Evolutionary conservation across 768 basidiomycete genomes (phyloP).

Genomic region (Chalciporus pseudorubinellus): DNA sequence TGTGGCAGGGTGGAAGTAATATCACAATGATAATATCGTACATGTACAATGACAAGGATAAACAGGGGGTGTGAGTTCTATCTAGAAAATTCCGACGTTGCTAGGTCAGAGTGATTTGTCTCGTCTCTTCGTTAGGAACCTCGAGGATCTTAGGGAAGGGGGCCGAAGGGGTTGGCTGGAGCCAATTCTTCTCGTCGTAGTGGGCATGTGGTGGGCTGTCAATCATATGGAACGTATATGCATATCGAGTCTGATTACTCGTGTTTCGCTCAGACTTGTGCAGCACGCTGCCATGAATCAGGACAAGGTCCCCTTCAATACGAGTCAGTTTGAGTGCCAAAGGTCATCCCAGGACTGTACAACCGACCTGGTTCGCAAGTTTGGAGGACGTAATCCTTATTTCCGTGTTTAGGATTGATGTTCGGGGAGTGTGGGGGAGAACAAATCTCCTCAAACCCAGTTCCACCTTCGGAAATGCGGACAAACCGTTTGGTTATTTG

Average conservation of each 20-base stretch:
- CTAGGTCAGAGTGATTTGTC: neutral
- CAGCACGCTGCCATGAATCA: constrained; percentile 91
- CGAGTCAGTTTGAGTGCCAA: neutral
- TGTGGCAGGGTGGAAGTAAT: constrained; percentile 29
- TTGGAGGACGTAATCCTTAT: constrained; percentile 60
- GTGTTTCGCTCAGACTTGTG: constrained; percentile 91
- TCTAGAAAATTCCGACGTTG: neutral
- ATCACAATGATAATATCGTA: neutral
- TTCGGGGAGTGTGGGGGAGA: constrained; percentile 14
- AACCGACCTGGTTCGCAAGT: constrained; percentile 67
- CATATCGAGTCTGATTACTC: constrained; percentile 77
- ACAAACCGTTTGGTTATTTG: constrained; percentile 85
- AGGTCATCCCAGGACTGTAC: neutral
- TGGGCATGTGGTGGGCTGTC: constrained; percentile 65
- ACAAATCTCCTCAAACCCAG: constrained; percentile 73
- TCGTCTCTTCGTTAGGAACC: constrained; percentile 8
- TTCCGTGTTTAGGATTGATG: constrained; percentile 2
- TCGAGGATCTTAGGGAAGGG: constrained; percentile 70
- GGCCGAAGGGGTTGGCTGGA: constrained; percentile 83
- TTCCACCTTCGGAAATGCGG: constrained; percentile 71
- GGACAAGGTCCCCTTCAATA: constrained; percentile 73
- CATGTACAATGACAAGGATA: neutral
- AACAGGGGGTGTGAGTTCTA: too few species aligned
- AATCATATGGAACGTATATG: constrained; percentile 97
- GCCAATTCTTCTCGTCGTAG: constrained; percentile 94